phyloP scores from a whole-genome alignment of 1,139 yeast genomes.

The Komagataea norvegica region DNA sequence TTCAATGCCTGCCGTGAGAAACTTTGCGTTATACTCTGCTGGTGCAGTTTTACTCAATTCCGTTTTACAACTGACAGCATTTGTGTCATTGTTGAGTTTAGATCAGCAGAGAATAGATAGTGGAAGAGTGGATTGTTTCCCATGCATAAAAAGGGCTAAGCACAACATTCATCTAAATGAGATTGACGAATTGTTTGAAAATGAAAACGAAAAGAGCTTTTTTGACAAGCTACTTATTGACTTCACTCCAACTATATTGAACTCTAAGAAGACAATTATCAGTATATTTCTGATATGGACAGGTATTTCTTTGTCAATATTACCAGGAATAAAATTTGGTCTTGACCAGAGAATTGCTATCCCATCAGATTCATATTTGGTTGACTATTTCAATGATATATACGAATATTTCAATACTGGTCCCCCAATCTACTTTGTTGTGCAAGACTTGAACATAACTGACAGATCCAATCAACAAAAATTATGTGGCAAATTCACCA shows the following conservation, averaged over 20 bases:
- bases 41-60: constrained; percentile 80
- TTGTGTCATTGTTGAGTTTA: constrained; percentile 64
- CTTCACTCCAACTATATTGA: constrained; percentile 58
- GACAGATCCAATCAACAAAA: constrained; percentile 57
- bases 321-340: constrained; percentile 72
- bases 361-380: constrained; percentile 76
- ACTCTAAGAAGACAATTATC: constrained; percentile 44
- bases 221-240: constrained; percentile 38
- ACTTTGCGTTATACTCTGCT: constrained; percentile 88
- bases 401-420: constrained; percentile 76
- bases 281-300: constrained; percentile 55
- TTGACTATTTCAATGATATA: constrained; percentile 73
- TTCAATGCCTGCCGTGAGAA: constrained; percentile 92
- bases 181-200: constrained; percentile 23
- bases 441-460: constrained; percentile 61
- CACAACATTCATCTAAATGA: constrained; percentile 16
- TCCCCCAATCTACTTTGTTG: constrained; percentile 86
- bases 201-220: constrained; percentile 23
- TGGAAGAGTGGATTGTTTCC: constrained; percentile 54
- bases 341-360: constrained; percentile 87
- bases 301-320: constrained; percentile 59
- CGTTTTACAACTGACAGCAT: constrained; percentile 72
- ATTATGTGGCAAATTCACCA: constrained; percentile 82
- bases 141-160: constrained; percentile 39
- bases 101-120: constrained; percentile 62